Base-by-base conservation (phyloP, 805 yeast species). In the Kazachstania kunashirensis region DNA sequence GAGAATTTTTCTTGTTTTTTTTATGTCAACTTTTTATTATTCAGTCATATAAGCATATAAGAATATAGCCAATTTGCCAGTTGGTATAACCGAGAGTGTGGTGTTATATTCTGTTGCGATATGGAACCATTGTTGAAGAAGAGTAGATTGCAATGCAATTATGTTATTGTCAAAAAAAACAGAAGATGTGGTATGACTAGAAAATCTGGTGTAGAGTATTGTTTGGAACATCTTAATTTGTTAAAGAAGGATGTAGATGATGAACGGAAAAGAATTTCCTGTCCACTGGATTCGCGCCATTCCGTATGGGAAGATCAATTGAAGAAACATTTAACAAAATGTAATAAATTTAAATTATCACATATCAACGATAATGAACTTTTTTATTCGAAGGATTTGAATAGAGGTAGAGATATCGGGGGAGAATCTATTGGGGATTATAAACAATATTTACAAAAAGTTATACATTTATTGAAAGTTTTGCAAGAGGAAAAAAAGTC, bases 271-370 rank as follows among this genome's bases (percentile, higher is more conserved):
- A 39, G 49, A 26, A 68, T 85, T 0, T 73, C 77, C 6, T 85
- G 96, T 59, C 85, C 95, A 0, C 52, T 79, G 20, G 94, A 84
- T 55, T 75, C 79, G 2, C 68, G 73, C 2, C 96, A 85, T 54
- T 70, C 79, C 1, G 75, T 85, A 0, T 79, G 84, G 84, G 65
- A 65, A 33, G 75, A 71, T 36, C 31, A 28, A n/a, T 53, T 84
- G 29, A 54, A 62, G 5, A 56, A 49, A 13, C 96, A 85, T 56
- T 35, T 77, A 34, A 63, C 59, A 39, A 76, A 74, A 50, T 85
- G 96, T 54, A 74, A 70, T 43, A 68, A 71, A 15, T 46, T 63
- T 48, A 39, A 63, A 55, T 35, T 60, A 48, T 33, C 49, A 29
- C 47, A 61, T 26, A 32, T 38, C 7, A 53, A 56, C 33, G 56